phyloP scores from a whole-genome alignment of 2,329 filamentous ascomycete species.

The Talaromyces sp. region DNA sequence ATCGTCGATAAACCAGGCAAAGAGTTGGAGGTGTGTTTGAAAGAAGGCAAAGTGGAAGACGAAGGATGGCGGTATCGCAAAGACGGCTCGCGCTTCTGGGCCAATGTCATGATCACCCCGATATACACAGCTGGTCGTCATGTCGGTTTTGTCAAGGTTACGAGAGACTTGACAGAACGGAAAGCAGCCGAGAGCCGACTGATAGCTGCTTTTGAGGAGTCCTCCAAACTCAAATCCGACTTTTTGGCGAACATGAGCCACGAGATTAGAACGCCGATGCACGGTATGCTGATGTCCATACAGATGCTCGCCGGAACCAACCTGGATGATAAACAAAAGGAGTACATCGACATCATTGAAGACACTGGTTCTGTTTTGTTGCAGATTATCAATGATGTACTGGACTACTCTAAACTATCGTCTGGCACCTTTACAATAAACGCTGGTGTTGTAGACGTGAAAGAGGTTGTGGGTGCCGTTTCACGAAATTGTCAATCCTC shows the following conservation, averaged over 20 bases:
- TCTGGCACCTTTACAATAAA: conserved; percentile 59
- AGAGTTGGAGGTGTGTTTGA: conserved; percentile 53
- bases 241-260: conserved; percentile 64
- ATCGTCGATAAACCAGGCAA: conserved; percentile 49
- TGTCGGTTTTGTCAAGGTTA: conserved; percentile 59
- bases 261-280: conserved; percentile 63
- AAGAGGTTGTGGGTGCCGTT: conserved; percentile 46
- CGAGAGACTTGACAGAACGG: conserved; percentile 56
- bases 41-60: conserved; percentile 56
- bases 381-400: conserved; percentile 62
- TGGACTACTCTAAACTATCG: conserved; percentile 64
- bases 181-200: conserved; percentile 54
- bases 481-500: conserved; percentile 50
- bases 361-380: conserved; percentile 59
- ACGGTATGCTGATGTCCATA: conserved; percentile 60
- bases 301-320: conserved; percentile 55
- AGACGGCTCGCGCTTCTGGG: conserved; percentile 59
- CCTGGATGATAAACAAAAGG: conserved; percentile 54
- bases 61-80: conserved; percentile 60
- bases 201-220: conserved; percentile 58
- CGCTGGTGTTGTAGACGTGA: conserved; percentile 51
- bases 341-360: conserved; percentile 57
- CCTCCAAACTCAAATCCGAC: conserved; percentile 60
- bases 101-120: conserved; percentile 58
- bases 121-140: conserved; percentile 53